These are phyloP conservation scores for Fusarium burgessii DNA, from an alignment of 2,329 filamentous ascomycete genomes.

Conservation along the genomic window DNA sequence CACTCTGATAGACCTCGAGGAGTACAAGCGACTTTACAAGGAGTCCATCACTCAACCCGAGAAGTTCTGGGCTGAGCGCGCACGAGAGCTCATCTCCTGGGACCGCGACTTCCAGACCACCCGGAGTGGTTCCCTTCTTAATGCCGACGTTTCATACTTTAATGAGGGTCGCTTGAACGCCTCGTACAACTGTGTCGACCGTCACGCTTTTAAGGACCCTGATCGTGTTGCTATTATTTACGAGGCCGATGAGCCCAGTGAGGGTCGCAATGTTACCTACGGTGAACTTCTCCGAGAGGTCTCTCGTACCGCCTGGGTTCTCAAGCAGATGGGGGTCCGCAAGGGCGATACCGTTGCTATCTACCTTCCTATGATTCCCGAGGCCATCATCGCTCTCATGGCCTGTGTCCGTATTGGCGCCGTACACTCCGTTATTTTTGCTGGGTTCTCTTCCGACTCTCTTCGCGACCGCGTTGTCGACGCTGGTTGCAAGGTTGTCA, in stretches of 20 bases:
- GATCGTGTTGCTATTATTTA: conserved; percentile 97
- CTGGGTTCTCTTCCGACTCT: conserved; percentile 96
- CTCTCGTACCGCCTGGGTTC: conserved; percentile 84
- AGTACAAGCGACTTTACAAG: conserved; percentile 76
- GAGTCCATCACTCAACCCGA: conserved; percentile 92
- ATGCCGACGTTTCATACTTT: conserved; percentile 95
- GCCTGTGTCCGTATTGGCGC: conserved; percentile 94
- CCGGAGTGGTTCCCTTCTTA: conserved; percentile 77
- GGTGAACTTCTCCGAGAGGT: conserved; percentile 93
- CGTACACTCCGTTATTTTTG: conserved; percentile 97
- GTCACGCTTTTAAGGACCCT: conserved; percentile 94
- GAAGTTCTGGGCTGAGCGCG: conserved; percentile 89
- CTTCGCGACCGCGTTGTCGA: conserved; percentile 95
- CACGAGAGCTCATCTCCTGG: conserved; percentile 91
- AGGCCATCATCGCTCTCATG: conserved; percentile 90
- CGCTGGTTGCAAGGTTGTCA: conserved; percentile 90
- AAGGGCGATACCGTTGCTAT: conserved; percentile 98
- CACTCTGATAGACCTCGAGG: conserved; percentile 65
- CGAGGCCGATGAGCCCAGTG: conserved; percentile 90
- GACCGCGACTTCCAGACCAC: conserved; percentile 93
- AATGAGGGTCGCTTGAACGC: conserved; percentile 93
- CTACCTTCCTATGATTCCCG: conserved; percentile 98
- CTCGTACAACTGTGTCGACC: conserved; percentile 96
- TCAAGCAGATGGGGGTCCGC: conserved; percentile 95
- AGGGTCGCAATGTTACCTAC: conserved; percentile 92